Base-by-base conservation (phyloP, 768 basidiomycete species). In the Erythrobasidium yunnanense region DNA sequence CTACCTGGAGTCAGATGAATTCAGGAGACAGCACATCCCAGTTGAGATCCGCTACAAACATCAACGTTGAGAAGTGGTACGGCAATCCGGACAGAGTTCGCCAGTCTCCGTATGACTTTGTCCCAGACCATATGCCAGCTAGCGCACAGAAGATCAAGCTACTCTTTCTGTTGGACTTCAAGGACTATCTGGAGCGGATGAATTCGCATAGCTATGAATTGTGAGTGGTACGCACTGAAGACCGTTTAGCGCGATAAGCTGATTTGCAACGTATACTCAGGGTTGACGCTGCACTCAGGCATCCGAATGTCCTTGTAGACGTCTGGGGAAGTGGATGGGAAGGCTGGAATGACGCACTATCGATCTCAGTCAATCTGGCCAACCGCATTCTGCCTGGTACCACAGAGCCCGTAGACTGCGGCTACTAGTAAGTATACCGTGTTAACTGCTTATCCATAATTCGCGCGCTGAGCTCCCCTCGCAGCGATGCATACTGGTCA, bases 341-440 rank as follows among this genome's bases (percentile, higher is more conserved):
- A 2, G 49, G 60, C 18, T 63, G 60, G 60, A 18, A 63, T 5
- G 47, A 49, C 17, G 49, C 2, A 13, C 47, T 51, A 4, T 22
- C 60, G 2, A 7, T 63, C 3, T 63, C 60, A 3, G 49, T 25
- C 25, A 63, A 63, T 25, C 7, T 63, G n/a, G 47, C 22, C 5
- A 25, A 46, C 15, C 45, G 60, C 3, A 15, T 51, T 3, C 32
- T 51, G 4, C 60, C 47, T 6, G 47, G 60, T 22, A 63, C 8
- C 18, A 22, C 2, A n/a, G 5, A 30, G n/a, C 47, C 60, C 47
- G 29, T 63, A 8, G 60, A 49, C 3, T 63, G 60, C 25, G 60
- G 60, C 13, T 63, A 50, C 22, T 63, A 63, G 60, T 63, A 38
- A 52, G 60, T 51, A n/a, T n/a, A n/a, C n/a, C n/a, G n/a, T n/a